Percentiles rank a stretch among this genome's conserved stretches.
Evolutionary conservation across 1,284 basidiomycete genomes (phyloP).

Genomic region (Cystobasidiaceae sp.): DNA sequence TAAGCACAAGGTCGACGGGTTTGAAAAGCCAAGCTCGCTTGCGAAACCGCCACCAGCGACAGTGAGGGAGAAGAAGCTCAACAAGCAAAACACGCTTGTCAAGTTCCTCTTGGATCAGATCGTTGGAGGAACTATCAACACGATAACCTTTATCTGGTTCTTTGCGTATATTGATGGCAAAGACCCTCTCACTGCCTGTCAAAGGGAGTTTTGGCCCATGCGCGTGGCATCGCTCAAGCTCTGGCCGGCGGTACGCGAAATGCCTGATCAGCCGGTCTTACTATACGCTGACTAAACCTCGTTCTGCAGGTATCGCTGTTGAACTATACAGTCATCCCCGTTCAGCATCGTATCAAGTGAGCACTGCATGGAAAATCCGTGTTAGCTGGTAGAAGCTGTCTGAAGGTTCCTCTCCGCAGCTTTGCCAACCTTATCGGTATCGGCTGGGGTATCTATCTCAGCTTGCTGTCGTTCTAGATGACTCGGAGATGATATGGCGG

Average conservation of each 20-base stretch:
- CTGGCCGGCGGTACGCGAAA: constrained; percentile 13
- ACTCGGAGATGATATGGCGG: no score
- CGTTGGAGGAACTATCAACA: constrained; percentile 17
- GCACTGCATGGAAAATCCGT: neutral
- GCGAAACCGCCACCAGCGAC: constrained; percentile 1
- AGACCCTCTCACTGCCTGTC: neutral
- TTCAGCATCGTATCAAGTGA: no score
- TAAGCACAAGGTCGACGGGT: neutral
- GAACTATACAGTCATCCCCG: no score
- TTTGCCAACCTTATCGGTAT: constrained; percentile 27
- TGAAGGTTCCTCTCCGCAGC: no score
- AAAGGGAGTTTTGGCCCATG: constrained; percentile 18
- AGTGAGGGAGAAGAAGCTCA: constrained; percentile 12
- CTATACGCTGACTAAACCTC: no score
- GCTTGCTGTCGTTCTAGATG: constrained; percentile 10
- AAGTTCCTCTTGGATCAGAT: constrained; percentile 24
- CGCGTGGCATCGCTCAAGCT: constrained; percentile 20
- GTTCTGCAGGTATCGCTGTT: no score
- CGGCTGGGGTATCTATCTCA: constrained; percentile 19
- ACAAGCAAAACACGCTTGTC: constrained; percentile 1
- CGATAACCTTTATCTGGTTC: constrained; percentile 8
- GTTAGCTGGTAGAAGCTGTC: neutral
- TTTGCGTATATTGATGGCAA: constrained; percentile 9
- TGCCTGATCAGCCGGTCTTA: no score
- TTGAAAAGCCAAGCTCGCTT: neutral